Percentiles rank a stretch among this genome's conserved stretches.
Conservation (phyloP, 495 filamentous ascomycete species). For the Pyronema omphalodes region DNA sequence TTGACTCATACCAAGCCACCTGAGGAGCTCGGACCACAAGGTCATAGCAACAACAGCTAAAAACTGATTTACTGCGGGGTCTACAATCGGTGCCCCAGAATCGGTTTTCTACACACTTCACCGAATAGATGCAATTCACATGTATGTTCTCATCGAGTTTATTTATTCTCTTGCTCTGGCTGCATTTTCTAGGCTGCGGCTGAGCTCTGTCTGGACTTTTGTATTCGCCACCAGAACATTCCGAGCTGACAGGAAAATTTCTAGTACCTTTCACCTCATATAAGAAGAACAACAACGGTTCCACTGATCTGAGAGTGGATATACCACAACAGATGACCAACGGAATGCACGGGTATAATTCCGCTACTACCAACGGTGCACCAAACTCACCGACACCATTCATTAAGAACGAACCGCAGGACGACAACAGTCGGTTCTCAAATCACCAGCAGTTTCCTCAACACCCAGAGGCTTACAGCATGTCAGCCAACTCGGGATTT, state of each 20-base stretch:
- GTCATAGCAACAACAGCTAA: too few species aligned
- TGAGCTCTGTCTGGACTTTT: neutral
- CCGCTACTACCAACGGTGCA: conserved; percentile 18
- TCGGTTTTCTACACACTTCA: too few species aligned
- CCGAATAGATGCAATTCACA: neutral
- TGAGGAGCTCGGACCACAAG: too few species aligned
- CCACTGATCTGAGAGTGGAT: conserved; percentile 22
- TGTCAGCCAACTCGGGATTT: conserved; percentile 42
- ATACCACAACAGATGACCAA: conserved; percentile 15
- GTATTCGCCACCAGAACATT: neutral
- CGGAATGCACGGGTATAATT: conserved; percentile 22
- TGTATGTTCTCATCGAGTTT: neutral
- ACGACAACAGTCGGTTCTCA: conserved; percentile 33
- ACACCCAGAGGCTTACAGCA: conserved; percentile 33
- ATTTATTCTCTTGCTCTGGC: neutral
- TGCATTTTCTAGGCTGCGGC: neutral
- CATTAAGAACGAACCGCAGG: conserved; percentile 64
- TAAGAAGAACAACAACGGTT: conserved; percentile 21
- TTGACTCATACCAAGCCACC: too few species aligned
- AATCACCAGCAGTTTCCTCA: conserved; percentile 26
- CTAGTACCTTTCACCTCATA: conserved; percentile 8
- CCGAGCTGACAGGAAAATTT: neutral
- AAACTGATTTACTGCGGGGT: too few species aligned
- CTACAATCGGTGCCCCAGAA: too few species aligned
- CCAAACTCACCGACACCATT: conserved; percentile 37